Conservation (phyloP, 495 filamentous ascomycete species). For the Aspergillus nanangensis region DNA sequence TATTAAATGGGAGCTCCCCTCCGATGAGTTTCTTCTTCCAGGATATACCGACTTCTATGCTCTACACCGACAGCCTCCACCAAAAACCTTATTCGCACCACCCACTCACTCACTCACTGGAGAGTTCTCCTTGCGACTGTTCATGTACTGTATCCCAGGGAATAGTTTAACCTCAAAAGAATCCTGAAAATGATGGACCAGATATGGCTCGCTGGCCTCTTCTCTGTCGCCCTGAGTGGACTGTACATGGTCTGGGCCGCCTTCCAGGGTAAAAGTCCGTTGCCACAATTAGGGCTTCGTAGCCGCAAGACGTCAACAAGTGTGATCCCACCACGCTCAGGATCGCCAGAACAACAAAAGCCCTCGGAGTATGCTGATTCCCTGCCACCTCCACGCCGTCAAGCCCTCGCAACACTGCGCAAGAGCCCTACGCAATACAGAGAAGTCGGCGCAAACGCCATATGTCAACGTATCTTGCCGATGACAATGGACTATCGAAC, state of each 20-base stretch:
- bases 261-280: not conserved
- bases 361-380: conserved; percentile 37
- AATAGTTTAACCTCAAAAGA: too few relatives aligned
- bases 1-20: not conserved
- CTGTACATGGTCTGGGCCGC: not conserved
- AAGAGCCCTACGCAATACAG: conserved; percentile 15
- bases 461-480: conserved; percentile 32
- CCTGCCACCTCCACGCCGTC: conserved; percentile 55
- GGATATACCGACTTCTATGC: too few relatives aligned
- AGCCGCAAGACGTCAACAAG: conserved; percentile 35
- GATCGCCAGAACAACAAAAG: conserved; percentile 51
- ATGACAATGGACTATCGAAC: conserved; percentile 39
- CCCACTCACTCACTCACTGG: too few relatives aligned
- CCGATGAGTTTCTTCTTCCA: too few relatives aligned
- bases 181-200: too few relatives aligned
- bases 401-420: conserved; percentile 35
- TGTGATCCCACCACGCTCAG: conserved; percentile 52
- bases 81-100: too few relatives aligned
- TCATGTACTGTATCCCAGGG: too few relatives aligned
- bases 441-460: conserved; percentile 27
- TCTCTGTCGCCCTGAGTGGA: not conserved
- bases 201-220: too few relatives aligned
- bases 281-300: conserved; percentile 10
- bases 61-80: too few relatives aligned
- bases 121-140: too few relatives aligned